A percentile compares a stretch with the other conserved stretches of the same genome.
Conservation (phyloP, 441 rosid species). For the Brassica hybrid region DNA sequence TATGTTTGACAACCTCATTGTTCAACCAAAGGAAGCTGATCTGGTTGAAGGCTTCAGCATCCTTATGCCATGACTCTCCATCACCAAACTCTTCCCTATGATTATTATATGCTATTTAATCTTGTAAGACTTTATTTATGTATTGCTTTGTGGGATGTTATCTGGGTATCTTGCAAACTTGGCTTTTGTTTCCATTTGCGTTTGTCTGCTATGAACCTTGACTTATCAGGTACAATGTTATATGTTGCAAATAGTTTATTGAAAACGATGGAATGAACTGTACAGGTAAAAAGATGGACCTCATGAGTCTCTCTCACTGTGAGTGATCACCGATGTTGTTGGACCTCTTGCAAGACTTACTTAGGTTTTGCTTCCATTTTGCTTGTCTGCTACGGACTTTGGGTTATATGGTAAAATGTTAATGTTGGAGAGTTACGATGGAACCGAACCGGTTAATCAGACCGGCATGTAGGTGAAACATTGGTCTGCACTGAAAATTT, state of each 20-base stretch:
- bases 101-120: neutral
- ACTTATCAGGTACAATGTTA: neutral
- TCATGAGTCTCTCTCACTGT: neutral
- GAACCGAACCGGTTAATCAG: no score
- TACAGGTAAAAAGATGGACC: neutral
- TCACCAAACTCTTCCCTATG: constrained; percentile 1
- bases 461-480: no score
- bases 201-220: constrained; percentile 6
- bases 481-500: no score
- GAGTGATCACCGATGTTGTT: neutral
- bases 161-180: neutral
- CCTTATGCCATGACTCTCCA: constrained; percentile 34
- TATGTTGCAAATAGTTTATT: neutral
- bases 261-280: neutral
- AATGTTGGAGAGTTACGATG: no score
- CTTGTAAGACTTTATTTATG: neutral
- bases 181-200: neutral
- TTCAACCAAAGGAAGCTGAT: constrained; percentile 47
- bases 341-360: neutral
- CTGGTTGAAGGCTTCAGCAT: constrained; percentile 42
- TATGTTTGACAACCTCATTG: constrained; percentile 52
- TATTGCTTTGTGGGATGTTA: constrained; percentile 1
- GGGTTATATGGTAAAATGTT: neutral
- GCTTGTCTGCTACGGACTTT: neutral
- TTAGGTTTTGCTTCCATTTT: neutral